A percentile compares a stretch with the other conserved stretches of the same genome.
Evolutionary conservation across 2,329 filamentous ascomycete genomes (phyloP).

Genomic region (Xylariaceae sp.): DNA sequence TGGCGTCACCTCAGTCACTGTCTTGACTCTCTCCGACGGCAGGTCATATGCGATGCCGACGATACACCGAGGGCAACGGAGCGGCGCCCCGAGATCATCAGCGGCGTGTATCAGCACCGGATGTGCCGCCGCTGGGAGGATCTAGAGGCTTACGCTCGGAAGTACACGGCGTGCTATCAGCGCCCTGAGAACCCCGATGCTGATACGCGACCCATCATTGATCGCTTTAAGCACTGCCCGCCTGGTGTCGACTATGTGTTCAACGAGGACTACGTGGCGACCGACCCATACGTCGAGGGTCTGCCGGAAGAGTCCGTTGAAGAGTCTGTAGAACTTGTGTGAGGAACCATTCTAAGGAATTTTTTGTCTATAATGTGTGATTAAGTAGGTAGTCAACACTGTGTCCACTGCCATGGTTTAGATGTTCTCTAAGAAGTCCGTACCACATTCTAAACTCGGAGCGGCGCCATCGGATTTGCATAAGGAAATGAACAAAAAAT

Average conservation of each 20-base stretch:
- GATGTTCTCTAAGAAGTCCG: too few relatives aligned
- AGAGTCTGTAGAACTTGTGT: neutral
- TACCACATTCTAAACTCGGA: too few relatives aligned
- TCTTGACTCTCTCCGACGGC: conserved; percentile 26
- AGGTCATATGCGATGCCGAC: conserved; percentile 32
- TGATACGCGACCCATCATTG: conserved; percentile 1
- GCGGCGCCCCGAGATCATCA: conserved; percentile 10
- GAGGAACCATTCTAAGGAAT: too few relatives aligned
- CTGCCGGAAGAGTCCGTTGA: conserved; percentile 16
- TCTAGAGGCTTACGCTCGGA: conserved; percentile 23
- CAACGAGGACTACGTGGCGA: conserved; percentile 9
- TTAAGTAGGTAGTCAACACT: too few relatives aligned
- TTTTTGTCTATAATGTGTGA: too few relatives aligned
- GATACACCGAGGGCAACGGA: conserved; percentile 30
- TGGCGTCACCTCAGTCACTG: conserved; percentile 26
- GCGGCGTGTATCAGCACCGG: conserved; percentile 24
- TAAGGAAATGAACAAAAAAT: too few relatives aligned
- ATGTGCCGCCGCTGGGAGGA: conserved; percentile 29
- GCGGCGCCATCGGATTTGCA: too few relatives aligned
- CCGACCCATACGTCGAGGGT: conserved; percentile 12
- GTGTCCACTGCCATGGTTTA: too few relatives aligned
- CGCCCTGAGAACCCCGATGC: conserved; percentile 12
- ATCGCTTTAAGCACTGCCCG: conserved; percentile 18
- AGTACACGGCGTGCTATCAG: conserved; percentile 20
- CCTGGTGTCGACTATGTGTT: conserved; percentile 13